Conservation (phyloP, 306 rosid genomes). For the Comarum palustre region DNA sequence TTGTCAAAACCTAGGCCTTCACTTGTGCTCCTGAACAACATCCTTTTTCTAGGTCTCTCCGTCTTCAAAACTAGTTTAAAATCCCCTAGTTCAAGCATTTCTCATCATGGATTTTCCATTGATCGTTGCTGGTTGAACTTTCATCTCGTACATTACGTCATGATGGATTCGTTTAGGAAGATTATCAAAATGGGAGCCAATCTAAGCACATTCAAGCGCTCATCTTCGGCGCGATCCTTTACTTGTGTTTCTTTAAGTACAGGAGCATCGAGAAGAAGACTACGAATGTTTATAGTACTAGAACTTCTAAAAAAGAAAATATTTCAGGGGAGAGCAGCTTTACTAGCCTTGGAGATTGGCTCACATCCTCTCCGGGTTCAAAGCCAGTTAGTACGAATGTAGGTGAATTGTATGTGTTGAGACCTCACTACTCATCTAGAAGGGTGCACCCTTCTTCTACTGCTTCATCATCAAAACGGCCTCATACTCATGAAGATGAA, state of each 20-base stretch:
- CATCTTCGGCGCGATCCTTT: neutral
- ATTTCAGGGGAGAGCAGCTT: neutral
- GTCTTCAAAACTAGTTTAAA: constrained; percentile 6
- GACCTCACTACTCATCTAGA: neutral
- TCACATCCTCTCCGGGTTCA: constrained; percentile 23
- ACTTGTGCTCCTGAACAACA: constrained; percentile 18
- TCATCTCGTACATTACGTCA: neutral
- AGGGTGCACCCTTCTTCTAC: constrained; percentile 32
- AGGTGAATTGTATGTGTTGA: constrained; percentile 23
- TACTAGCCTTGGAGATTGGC: constrained; percentile 27
- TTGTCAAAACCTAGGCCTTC: constrained; percentile 20
- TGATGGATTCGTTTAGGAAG: constrained; percentile 9
- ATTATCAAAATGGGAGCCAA: constrained; percentile 28
- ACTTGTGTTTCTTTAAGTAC: neutral
- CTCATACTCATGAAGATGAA: neutral
- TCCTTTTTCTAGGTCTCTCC: constrained; percentile 21
- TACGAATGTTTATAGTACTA: neutral
- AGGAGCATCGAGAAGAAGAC: neutral
- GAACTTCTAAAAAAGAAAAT: neutral
- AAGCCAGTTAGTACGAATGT: constrained; percentile 1
- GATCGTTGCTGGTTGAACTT: neutral
- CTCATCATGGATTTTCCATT: constrained; percentile 5
- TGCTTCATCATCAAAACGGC: neutral
- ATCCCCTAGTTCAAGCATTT: constrained; percentile 3
- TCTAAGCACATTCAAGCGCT: constrained; percentile 7